A percentile compares a stretch with the other conserved stretches of the same genome.
These are phyloP conservation scores for Xylaria bambusicola DNA, from an alignment of 495 filamentous ascomycete genomes.

Conservation along the genomic window DNA sequence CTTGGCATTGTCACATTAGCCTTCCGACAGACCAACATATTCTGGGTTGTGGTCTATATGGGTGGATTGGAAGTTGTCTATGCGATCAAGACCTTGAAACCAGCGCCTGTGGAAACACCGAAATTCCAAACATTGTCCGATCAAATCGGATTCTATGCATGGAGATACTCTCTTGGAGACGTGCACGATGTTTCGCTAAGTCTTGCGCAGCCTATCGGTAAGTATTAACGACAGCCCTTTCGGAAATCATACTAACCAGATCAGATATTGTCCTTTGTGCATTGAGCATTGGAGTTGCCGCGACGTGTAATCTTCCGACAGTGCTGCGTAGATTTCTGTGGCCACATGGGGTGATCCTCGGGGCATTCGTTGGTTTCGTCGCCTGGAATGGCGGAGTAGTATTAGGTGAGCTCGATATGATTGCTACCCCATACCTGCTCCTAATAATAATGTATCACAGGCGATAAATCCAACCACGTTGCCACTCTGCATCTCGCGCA, in stretches of 20 bases:
- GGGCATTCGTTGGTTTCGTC: conserved; percentile 72
- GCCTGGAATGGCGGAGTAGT: conserved; percentile 89
- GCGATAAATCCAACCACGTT: conserved; percentile 91
- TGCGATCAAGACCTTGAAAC: conserved; percentile 41
- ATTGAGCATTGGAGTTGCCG: conserved; percentile 61
- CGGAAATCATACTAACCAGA: conserved; percentile 5
- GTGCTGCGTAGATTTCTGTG: conserved; percentile 53
- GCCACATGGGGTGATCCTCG: conserved; percentile 70
- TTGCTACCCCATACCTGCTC: not conserved
- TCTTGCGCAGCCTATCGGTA: conserved; percentile 60
- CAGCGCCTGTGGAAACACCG: conserved; percentile 28
- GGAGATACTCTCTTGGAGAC: conserved; percentile 50
- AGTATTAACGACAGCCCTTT: not conserved
- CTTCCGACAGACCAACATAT: conserved; percentile 93
- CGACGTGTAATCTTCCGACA: conserved; percentile 51
- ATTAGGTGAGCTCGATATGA: conserved; percentile 62
- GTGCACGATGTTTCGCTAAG: conserved; percentile 67
- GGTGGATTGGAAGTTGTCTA: conserved; percentile 70
- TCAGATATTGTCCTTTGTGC: conserved; percentile 50
- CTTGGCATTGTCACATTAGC: conserved; percentile 63
- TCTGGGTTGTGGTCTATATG: conserved; percentile 89
- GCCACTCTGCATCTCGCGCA: conserved; percentile 87
- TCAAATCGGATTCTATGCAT: conserved; percentile 31
- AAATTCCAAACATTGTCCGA: conserved; percentile 24
- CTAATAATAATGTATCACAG: conserved; percentile 38